Base-by-base conservation (phyloP, 2,329 filamentous ascomycete species). In the Magnaporthiopsis incrustans region DNA sequence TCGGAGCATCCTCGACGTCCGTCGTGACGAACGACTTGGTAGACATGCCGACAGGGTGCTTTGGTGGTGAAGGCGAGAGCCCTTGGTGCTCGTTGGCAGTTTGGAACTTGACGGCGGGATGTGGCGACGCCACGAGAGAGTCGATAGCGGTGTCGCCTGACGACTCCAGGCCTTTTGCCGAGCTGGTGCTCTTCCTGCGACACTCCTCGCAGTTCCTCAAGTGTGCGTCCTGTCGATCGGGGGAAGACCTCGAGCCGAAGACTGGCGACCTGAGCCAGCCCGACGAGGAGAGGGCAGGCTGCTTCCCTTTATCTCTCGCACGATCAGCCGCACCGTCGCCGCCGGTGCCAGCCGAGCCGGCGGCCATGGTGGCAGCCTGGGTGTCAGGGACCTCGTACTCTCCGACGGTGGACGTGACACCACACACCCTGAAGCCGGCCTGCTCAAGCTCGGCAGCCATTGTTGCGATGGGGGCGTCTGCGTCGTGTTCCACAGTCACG, bases 341-440 rank as follows among this genome's bases (percentile, higher is more conserved):
- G n/a, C 61, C 32, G 4, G 53, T 57, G 32, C n/a, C 30, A 38
- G 53, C 14, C 30, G 61, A 38, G 30, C 30, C 30, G 30, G 30
- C 30, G 30, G 4, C 44, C 25, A 26, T n/a, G n/a, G 26, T 18
- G 14, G 18, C 33, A 7, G 56, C 57, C 30, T 69, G 67, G 57
- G 67, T 65, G 53, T 67, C 66, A 60, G 65, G 57, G 26, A 68
- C 67, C 63, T 66, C 67, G 14, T 65, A 50, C 60, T 76, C 74
- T 61, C 70, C 70, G 53, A 71, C 69, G n/a, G 73, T 72, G 1
- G 75, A 75, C 25, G 73, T 74, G 44, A 82, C 74, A 67, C 78
- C 81, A 70, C 81, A 81, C 59, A 88, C 76, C 65, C 87, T 83
- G 69, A 88, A 88, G 14, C 85, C 85, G 30, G 81, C 81, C 61